A percentile compares a stretch with the other conserved stretches of the same genome.
Conservation (phyloP, 23 red algal species). For the Gracilaria domingensis region DNA sequence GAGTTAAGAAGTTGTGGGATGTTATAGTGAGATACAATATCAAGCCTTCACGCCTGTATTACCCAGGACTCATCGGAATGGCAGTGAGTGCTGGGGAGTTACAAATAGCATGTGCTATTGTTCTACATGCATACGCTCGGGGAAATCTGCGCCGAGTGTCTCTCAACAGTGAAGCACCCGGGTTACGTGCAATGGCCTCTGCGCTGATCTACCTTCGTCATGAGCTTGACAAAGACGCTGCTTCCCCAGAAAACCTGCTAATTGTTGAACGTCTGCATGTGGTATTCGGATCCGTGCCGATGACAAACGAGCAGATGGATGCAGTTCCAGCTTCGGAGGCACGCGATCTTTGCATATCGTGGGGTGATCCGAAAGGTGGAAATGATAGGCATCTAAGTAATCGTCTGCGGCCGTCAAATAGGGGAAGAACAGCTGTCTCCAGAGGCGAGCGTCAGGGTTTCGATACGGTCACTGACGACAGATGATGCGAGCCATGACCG, state of each 20-base stretch:
- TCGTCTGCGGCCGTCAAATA: neutral
- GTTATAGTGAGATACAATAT: conserved; percentile 61
- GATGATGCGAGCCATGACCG: neutral
- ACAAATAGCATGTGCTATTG: conserved; percentile 36
- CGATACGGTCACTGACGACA: neutral
- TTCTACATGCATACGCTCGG: conserved; percentile 67
- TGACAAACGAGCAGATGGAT: conserved; percentile 53
- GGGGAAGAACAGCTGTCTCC: neutral
- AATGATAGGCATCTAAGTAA: neutral
- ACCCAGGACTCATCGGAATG: conserved; percentile 50
- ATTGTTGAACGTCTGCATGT: conserved; percentile 25
- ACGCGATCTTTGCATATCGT: conserved; percentile 9
- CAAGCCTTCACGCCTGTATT: conserved; percentile 42
- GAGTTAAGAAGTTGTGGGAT: conserved; percentile 46
- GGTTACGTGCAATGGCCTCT: conserved; percentile 39
- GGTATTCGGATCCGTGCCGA: conserved; percentile 49
- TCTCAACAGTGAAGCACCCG: conserved; percentile 42
- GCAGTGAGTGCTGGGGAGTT: conserved; percentile 39
- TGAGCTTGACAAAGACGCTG: conserved; percentile 8
- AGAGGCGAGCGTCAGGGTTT: neutral
- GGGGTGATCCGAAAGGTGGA: conserved; percentile 19
- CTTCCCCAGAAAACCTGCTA: neutral
- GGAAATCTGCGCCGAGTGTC: conserved; percentile 48
- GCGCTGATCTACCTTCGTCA: conserved; percentile 42
- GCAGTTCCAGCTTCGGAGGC: conserved; percentile 11